A percentile compares a stretch with the other conserved stretches of the same genome.
Conservation (phyloP, 805 yeast species). For the Metschnikowia sp. region DNA sequence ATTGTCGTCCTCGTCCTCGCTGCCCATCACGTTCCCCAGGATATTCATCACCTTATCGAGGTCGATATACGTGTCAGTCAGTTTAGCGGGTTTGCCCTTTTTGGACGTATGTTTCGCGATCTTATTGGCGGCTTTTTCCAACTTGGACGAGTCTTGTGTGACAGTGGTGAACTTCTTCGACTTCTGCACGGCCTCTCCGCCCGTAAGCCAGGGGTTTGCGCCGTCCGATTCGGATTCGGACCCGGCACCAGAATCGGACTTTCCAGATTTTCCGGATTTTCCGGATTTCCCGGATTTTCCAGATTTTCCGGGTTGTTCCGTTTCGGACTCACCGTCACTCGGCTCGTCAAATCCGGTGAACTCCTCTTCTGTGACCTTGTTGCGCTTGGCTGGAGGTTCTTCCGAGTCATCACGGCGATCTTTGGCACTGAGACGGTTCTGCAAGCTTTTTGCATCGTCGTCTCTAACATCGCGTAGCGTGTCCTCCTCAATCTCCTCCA, state of each 20-base stretch:
- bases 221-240: slow-evolving; percentile 15
- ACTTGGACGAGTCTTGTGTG: slow-evolving; percentile 36
- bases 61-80: slow-evolving; percentile 41
- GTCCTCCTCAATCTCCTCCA: slow-evolving; percentile 25
- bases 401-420: slow-evolving; percentile 4
- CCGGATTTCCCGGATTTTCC: neutral
- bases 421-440: slow-evolving; percentile 26
- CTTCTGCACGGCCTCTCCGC: slow-evolving; percentile 20
- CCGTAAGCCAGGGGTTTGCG: slow-evolving; percentile 39
- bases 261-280: neutral
- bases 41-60: slow-evolving; percentile 54
- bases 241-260: neutral
- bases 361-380: slow-evolving; percentile 11
- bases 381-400: slow-evolving; percentile 11
- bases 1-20: slow-evolving; percentile 24
- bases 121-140: slow-evolving; percentile 39
- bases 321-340: neutral
- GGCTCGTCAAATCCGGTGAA: slow-evolving; percentile 12
- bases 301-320: neutral
- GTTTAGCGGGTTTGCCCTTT: slow-evolving; percentile 31
- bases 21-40: slow-evolving; percentile 39
- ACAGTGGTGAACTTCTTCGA: slow-evolving; percentile 29
- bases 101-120: slow-evolving; percentile 34
- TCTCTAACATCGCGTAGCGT: slow-evolving; percentile 41
- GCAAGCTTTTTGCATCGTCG: slow-evolving; percentile 49